Evolutionary conservation across 768 basidiomycete genomes (phyloP).

Genomic region (Psilocybe subaeruginosa): DNA sequence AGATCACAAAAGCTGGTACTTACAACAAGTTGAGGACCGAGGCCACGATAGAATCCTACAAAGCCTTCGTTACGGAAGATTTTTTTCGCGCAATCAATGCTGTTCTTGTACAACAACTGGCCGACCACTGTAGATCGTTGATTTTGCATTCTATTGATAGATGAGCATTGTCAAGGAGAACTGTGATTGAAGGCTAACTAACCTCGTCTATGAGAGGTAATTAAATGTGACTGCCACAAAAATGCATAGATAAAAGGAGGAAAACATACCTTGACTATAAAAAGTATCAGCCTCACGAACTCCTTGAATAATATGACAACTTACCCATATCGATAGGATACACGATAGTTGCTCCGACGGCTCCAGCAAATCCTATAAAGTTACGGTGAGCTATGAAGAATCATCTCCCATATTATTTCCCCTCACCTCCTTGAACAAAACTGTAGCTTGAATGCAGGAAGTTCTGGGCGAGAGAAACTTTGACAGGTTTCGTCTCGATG

Average conservation of each 20-base stretch:
- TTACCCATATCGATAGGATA: constrained; percentile 94
- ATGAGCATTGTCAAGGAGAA: background rate
- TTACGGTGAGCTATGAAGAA: constrained; percentile 5
- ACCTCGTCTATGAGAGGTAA: background rate
- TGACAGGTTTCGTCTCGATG: constrained; percentile 33
- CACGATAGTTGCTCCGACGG: constrained; percentile 95
- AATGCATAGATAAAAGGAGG: background rate
- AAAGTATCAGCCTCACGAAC: constrained; percentile 14
- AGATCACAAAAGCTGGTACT: constrained; percentile 21
- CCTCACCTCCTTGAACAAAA: constrained; percentile 80
- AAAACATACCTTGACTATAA: constrained; percentile 69
- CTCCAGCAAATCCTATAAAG: constrained; percentile 79
- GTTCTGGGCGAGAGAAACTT: constrained; percentile 51
- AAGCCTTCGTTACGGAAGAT: constrained; percentile 95
- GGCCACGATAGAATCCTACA: constrained; percentile 94
- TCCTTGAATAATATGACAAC: constrained; percentile 28
- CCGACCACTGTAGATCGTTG: constrained; percentile 97
- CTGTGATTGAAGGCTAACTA: background rate
- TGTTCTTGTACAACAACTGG: constrained; percentile 96
- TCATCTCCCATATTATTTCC: background rate
- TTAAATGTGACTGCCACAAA: background rate
- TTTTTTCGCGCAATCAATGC: constrained; percentile 90
- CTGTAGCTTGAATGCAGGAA: constrained; percentile 79
- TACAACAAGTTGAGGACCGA: constrained; percentile 93
- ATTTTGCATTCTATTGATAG: constrained; percentile 84